These are phyloP conservation scores for Tetracladium marchalianum DNA, from an alignment of 495 filamentous ascomycete species.

Conservation along the genomic window DNA sequence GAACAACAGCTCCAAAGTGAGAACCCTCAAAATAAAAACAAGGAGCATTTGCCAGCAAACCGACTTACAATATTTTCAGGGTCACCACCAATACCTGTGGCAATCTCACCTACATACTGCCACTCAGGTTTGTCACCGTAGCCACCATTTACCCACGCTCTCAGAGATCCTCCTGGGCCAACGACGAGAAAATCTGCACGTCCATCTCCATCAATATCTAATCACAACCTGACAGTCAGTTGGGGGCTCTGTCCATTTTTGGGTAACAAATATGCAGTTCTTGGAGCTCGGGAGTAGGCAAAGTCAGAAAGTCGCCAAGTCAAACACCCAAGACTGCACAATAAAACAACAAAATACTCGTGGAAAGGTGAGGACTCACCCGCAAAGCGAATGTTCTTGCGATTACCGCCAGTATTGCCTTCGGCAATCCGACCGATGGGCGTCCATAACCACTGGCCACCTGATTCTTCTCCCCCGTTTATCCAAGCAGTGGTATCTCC, in stretches of 20 bases:
- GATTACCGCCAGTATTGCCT: background rate
- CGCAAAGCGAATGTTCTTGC: background rate
- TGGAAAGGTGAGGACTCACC: no score
- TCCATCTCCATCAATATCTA: background rate
- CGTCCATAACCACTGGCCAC: background rate
- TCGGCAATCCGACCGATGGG: background rate
- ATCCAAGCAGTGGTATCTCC: background rate
- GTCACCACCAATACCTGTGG: background rate
- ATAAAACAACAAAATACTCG: background rate
- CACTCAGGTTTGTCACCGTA: background rate
- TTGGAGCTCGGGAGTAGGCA: no score
- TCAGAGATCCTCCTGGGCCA: background rate
- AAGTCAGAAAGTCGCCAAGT: no score
- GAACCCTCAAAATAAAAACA: no score
- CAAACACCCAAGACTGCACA: no score
- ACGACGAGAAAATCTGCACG: background rate
- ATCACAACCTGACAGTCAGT: no score
- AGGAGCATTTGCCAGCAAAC: background rate
- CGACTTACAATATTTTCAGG: background rate
- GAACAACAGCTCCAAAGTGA: constrained; percentile 17
- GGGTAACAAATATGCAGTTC: no score
- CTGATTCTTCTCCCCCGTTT: constrained; percentile 2
- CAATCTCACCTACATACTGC: background rate
- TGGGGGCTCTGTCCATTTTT: no score
- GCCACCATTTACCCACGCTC: background rate